Conservation (phyloP, 2,329 filamentous ascomycete genomes). For the Juglanconis oblonga region DNA sequence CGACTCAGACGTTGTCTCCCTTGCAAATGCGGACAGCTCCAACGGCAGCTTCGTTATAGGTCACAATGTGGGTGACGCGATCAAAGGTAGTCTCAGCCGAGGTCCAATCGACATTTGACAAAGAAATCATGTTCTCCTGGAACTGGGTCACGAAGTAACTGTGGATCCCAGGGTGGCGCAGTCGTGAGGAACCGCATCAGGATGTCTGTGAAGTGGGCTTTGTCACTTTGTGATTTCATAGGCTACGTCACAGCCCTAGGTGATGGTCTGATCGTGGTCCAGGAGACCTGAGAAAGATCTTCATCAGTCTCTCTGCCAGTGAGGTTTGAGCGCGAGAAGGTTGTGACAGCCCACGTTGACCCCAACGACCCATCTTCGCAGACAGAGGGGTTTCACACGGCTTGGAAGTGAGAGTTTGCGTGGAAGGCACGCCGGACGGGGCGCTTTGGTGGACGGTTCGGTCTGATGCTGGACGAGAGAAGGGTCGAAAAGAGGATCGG, state of each 20-base stretch:
- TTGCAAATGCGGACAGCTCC: too few relatives aligned
- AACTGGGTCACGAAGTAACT: neutral
- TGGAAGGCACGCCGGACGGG: too few relatives aligned
- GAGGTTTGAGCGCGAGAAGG: neutral
- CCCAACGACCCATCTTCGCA: slow-evolving; percentile 11
- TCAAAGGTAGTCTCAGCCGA: too few relatives aligned
- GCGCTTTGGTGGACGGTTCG: too few relatives aligned
- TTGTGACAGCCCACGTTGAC: neutral
- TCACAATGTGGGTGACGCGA: too few relatives aligned
- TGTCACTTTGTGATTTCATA: neutral
- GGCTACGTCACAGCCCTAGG: neutral
- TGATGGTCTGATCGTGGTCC: slow-evolving; percentile 5
- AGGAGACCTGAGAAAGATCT: neutral
- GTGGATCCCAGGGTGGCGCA: neutral
- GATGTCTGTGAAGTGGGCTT: neutral
- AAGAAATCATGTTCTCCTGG: neutral
- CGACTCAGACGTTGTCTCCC: too few relatives aligned
- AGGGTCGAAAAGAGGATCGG: too few relatives aligned
- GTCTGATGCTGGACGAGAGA: too few relatives aligned
- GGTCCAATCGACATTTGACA: too few relatives aligned
- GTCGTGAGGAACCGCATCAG: neutral
- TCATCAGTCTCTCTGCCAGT: neutral
- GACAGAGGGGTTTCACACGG: too few relatives aligned
- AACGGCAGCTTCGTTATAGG: too few relatives aligned
- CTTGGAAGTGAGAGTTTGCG: too few relatives aligned